phyloP scores from a whole-genome alignment of 2,329 filamentous ascomycete genomes.

The Ceratocystis diversiconidia region DNA sequence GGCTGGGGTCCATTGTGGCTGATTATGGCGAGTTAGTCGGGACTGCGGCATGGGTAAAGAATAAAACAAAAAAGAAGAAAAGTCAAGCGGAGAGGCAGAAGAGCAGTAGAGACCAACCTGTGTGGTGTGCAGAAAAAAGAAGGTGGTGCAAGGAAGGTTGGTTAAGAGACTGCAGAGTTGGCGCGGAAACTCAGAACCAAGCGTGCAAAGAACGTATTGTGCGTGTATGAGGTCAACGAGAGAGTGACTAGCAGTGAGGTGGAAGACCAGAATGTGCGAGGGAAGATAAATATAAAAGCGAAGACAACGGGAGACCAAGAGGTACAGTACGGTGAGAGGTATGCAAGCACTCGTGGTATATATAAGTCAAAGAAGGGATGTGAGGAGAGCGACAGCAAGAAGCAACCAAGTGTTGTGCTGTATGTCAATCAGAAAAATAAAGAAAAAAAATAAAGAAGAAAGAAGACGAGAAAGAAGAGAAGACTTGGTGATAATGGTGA shows the following conservation, averaged over 20 bases:
- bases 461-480: slow-evolving; percentile 23
- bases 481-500: slow-evolving; percentile 17
- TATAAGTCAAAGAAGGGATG: background rate
- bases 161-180: background rate
- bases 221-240: background rate
- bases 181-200: background rate
- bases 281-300: background rate
- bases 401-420: background rate
- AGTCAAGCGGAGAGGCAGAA: background rate
- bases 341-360: too few species aligned
- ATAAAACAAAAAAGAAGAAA: too few species aligned
- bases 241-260: background rate
- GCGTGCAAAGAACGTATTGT: background rate
- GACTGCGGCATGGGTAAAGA: background rate
- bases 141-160: background rate
- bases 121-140: background rate
- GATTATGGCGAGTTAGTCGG: slow-evolving; percentile 18
- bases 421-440: background rate
- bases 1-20: slow-evolving; percentile 52
- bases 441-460: slow-evolving; percentile 23
- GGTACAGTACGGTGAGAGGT: too few species aligned
- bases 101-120: background rate
- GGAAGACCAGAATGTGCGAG: background rate
- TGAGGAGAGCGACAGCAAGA: background rate
- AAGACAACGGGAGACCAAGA: too few species aligned